Conservation (phyloP, 352 stramenopile species). For the Globisporangium paddicum region DNA sequence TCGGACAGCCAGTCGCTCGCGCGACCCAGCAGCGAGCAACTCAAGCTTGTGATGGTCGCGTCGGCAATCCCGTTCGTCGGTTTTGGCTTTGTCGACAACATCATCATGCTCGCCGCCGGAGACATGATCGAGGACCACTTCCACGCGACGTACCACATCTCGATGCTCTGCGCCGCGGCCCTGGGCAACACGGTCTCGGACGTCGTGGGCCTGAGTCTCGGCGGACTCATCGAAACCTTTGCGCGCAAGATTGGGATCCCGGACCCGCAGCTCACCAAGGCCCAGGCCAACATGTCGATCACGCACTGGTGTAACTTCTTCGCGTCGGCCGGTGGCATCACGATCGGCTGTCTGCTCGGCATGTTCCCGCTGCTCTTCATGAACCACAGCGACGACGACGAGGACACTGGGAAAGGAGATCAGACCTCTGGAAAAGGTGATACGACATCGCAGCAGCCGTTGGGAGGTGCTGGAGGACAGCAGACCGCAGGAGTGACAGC, state of each 20-base stretch:
- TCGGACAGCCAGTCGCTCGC: conserved; percentile 27
- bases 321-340: conserved; percentile 79
- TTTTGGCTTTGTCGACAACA: conserved; percentile 85
- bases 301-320: conserved; percentile 76
- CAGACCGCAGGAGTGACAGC: not conserved
- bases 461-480: conserved; percentile 1
- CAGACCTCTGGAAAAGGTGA: no score
- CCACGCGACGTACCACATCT: conserved; percentile 92
- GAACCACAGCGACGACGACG: conserved; percentile 62
- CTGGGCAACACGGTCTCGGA: conserved; percentile 95
- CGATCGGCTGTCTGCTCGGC: conserved; percentile 83
- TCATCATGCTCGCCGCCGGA: conserved; percentile 86
- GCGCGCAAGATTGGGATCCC: conserved; percentile 61
- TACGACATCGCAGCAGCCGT: not conserved
- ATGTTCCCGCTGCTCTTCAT: conserved; percentile 91
- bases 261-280: conserved; percentile 69
- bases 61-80: conserved; percentile 79
- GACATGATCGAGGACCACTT: conserved; percentile 95
- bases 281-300: conserved; percentile 69
- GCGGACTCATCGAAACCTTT: conserved; percentile 87
- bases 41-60: conserved; percentile 72
- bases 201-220: conserved; percentile 91
- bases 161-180: conserved; percentile 93
- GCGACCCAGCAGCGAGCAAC: conserved; percentile 54
- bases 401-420: conserved; percentile 1